Evolutionary conservation across 495 filamentous ascomycete genomes (phyloP), one percentile per base, ranked within the genome.

Genomic region (Aspergillus funiculosus): DNA sequence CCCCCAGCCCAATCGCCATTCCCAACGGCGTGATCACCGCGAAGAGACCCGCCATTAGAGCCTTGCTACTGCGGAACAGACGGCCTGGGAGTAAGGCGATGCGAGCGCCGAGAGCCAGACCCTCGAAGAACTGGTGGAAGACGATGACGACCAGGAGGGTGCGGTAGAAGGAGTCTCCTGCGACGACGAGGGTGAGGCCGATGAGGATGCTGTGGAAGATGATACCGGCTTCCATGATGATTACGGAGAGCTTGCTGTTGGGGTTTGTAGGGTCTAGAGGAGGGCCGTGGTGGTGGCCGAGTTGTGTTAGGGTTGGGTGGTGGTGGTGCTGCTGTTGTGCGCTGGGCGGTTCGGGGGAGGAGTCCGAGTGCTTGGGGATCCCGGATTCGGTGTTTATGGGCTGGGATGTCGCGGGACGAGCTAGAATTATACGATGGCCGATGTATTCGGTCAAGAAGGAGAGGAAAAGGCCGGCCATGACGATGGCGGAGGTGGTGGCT

Each of bases 91-190:
- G 73, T 8, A 85, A 71, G 47, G 85, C 83, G 39, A 89, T 89
- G 19, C 85, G 79, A 9, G 79, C 79, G 26, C 85, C 85, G 2
- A 89, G 75, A 5, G 85, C 85, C 4, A 89, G 68, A 15, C 85
- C 85, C 61, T 89, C 85, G 36, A 67, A 65, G 41, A 56, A 63
- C 58, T 87, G 85, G 52, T 89, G 85, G 56, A 89, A 87, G 15
- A 77, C 65, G 43, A 89, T 87, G 14, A 85, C 85, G 19, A 86
- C 69, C 2, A 89, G 64, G 37, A 89, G 80, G 1, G 87, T 81
- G 46, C 78, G 72, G 57, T 89, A 89, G 24, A 66, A 66, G 7
- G 61, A 65, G 57, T 67, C 62, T 5, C 64, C 62, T 2, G 64
- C 64, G 4, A 67, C 64, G 6, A 67, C 64, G 3, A 67, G 53